phyloP scores from a whole-genome alignment of 441 rosid genomes.

The Erodium texanum region DNA sequence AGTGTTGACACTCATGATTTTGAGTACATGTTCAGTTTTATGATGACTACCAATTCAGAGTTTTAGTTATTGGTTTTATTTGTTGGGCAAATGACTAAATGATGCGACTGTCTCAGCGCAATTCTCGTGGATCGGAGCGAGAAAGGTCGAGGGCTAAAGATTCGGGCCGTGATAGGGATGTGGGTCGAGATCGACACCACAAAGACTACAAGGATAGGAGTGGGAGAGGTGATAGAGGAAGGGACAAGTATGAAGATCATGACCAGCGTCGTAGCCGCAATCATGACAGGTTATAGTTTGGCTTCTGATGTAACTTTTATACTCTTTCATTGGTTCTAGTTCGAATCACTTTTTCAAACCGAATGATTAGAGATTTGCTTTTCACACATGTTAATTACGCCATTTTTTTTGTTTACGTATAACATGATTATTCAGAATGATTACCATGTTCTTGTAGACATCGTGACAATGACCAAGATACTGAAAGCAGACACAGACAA shows the following conservation, averaged over 20 bases:
- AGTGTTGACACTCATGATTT: not conserved
- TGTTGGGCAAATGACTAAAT: not conserved
- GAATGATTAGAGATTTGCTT: not conserved
- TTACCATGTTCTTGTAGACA: constrained; percentile 3
- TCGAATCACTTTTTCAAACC: not conserved
- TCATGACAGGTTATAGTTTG: constrained; percentile 20
- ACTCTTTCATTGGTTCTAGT: not conserved
- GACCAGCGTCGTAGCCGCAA: constrained; percentile 18
- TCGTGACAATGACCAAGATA: constrained; percentile 16
- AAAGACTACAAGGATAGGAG: constrained; percentile 21
- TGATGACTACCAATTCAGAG: not conserved
- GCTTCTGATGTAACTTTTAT: not conserved
- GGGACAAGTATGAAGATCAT: constrained; percentile 17
- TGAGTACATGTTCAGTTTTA: not conserved
- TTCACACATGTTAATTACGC: not conserved
- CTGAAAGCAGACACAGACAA: constrained; percentile 22
- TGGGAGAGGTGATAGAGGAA: constrained; percentile 17
- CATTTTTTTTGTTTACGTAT: not conserved
- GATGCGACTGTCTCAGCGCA: not conserved
- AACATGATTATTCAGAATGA: not conserved
- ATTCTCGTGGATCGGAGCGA: constrained; percentile 18
- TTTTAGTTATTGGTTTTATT: not conserved
- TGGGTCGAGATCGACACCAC: constrained; percentile 9
- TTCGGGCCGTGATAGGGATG: constrained; percentile 15
- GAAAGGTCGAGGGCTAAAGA: constrained; percentile 24